Conservation (phyloP, 2,329 filamentous ascomycete genomes). For the Raffaelea ambrosiae region DNA sequence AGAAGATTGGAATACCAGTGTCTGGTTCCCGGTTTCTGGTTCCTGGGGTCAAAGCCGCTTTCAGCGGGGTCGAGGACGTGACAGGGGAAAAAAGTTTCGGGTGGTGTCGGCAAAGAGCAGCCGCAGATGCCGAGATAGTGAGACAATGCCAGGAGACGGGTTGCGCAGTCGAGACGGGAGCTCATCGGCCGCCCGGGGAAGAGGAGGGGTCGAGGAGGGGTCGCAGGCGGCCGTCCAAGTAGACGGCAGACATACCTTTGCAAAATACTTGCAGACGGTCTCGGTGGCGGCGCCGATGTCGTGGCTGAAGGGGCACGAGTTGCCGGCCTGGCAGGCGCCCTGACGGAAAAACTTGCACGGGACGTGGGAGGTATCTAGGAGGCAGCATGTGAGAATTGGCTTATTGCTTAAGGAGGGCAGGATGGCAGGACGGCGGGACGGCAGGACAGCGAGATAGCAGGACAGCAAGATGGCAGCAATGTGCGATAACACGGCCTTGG, state of each 20-base stretch:
- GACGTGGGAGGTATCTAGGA: constrained; percentile 86
- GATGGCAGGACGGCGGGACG: not conserved
- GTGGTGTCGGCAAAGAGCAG: not conserved
- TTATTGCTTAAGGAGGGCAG: too few relatives aligned
- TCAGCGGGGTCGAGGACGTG: too few relatives aligned
- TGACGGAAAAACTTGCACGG: constrained; percentile 99
- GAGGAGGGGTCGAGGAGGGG: too few relatives aligned
- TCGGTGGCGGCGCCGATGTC: constrained; percentile 78
- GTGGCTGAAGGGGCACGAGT: constrained; percentile 93
- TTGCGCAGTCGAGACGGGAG: too few relatives aligned
- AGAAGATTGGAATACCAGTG: too few relatives aligned
- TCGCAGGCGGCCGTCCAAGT: too few relatives aligned
- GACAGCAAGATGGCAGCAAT: constrained; percentile 8
- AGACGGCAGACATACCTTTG: constrained; percentile 90
- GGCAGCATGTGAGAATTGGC: constrained; percentile 8
- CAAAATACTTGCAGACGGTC: constrained; percentile 96
- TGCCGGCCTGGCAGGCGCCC: constrained; percentile 91
- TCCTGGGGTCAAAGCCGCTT: too few relatives aligned
- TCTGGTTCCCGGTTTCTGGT: too few relatives aligned
- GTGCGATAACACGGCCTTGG: too few relatives aligned
- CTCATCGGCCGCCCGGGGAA: too few relatives aligned
- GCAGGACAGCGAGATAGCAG: constrained; percentile 5
- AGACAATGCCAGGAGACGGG: not conserved
- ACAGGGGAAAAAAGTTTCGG: not conserved
- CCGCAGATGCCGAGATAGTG: not conserved